Percentiles rank a stretch among this genome's conserved stretches.
Evolutionary conservation across 768 basidiomycete genomes (phyloP).

Genomic region (Tylopilus balloui): DNA sequence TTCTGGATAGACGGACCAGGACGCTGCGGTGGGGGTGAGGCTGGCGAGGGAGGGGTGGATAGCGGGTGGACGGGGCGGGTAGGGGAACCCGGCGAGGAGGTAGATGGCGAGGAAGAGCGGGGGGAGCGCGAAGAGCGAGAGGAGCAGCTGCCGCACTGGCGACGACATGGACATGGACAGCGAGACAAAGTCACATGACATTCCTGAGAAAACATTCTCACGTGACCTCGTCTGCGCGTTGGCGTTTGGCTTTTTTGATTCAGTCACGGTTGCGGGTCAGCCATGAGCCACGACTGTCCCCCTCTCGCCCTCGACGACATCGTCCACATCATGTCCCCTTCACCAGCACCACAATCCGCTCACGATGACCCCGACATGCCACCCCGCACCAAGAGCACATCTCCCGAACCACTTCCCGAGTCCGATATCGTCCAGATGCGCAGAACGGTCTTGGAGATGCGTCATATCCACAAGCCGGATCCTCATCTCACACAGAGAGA

Average conservation of each 20-base stretch:
- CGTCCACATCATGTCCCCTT: slow-evolving; percentile 49
- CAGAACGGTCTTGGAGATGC: slow-evolving; percentile 42
- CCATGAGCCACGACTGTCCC: slow-evolving; percentile 35
- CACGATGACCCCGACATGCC: slow-evolving; percentile 21
- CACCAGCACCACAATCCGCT: slow-evolving; percentile 35
- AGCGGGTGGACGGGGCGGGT: slow-evolving; percentile 45
- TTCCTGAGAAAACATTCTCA: slow-evolving; percentile 24
- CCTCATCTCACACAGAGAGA: slow-evolving; percentile 35
- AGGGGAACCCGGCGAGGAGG: slow-evolving; percentile 62
- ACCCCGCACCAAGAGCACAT: slow-evolving; percentile 18
- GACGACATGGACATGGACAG: slow-evolving; percentile 3
- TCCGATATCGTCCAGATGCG: slow-evolving; percentile 49
- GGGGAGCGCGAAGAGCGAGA: slow-evolving; percentile 53
- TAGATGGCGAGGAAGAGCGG: slow-evolving; percentile 58
- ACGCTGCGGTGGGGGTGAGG: slow-evolving; percentile 49
- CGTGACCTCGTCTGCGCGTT: slow-evolving; percentile 36
- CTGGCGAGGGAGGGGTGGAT: slow-evolving; percentile 58
- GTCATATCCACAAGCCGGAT: slow-evolving; percentile 24
- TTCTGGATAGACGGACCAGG: slow-evolving; percentile 72
- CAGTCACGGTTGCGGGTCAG: slow-evolving; percentile 9
- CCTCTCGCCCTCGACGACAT: slow-evolving; percentile 53
- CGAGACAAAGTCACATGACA: slow-evolving; percentile 20
- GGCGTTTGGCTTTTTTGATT: slow-evolving; percentile 35
- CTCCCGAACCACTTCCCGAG: slow-evolving; percentile 40
- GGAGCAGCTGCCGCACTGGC: slow-evolving; percentile 16